Base-by-base conservation (phyloP, 2,329 filamentous ascomycete genomes). In the Fusarium papillatum region DNA sequence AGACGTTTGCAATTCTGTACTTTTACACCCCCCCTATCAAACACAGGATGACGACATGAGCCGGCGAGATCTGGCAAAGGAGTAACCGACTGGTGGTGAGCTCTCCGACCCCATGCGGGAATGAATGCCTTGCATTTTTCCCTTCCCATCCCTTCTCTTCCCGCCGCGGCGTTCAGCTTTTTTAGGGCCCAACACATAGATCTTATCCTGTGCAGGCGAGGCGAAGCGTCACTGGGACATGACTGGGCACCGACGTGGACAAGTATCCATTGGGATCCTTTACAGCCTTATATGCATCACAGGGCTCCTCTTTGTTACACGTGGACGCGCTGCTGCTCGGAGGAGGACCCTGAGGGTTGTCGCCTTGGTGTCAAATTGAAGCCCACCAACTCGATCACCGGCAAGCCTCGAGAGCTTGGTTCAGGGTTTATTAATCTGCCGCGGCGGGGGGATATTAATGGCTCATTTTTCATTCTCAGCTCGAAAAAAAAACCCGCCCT, bases 231-330 rank as follows among this genome's bases (percentile, higher is more conserved):
- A 50, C 46, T 50, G 10, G 46, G 46, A 50, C 55, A 59, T 36
- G 61, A 50, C 61, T 76, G 73, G 73, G 73, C 73, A 76, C 60
- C 73, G 73, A 76, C 48, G 50, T 68, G 61, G 73, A 76, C 73
- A 76, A 66, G 66, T 69, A 68, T 57, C n/a, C n/a, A n/a, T n/a
- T n/a, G 61, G 64, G 67, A 68, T 68, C 66, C 67, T 55, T 74
- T 61, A 64, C 67, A 64, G 73, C 73, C 73, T 62, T 76, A 66
- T 75, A 74, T 76, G 73, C 73, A 76, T 50, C 9, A 11, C 46
- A 9, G 10, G 46, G 62, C 67, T 34, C 26, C 26, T 50, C 17
- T 50, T 31, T 14, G 50, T 55, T 34, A 55, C 50, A 55, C 50
- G 50, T 55, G 50, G 50, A 31, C 50, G 17, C 26, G 31, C 31